Base-by-base conservation (phyloP, 2,329 filamentous ascomycete genomes). In the Chalara sp. region DNA sequence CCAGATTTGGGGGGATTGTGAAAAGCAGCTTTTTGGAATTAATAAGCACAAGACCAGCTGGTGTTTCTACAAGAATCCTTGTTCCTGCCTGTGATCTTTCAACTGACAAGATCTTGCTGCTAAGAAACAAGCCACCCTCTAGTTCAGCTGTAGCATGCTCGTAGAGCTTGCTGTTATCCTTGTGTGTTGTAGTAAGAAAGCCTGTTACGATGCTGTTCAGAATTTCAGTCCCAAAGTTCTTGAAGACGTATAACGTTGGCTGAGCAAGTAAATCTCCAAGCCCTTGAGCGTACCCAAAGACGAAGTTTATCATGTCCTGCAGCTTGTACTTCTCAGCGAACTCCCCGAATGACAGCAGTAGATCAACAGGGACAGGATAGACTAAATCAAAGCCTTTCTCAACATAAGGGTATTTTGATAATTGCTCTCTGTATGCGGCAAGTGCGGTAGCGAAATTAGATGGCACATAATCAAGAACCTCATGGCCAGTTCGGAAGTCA, bases 191-290 rank as follows among this genome's bases (percentile, higher is more conserved):
- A n/a, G 44, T 48, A 11, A 61, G 37, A 39, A 54, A 58, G 1
- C 56, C 55, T 4, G 39, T 44, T 42, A 47, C 41, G n/a, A 58
- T 31, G 10, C 30, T 42, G 6, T 47, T 39, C 6, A 63, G 45
- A 12, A 58, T 47, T 21, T 49, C 50, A 2, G 42, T 11, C 5
- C 67, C 67, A 46, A 71, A 69, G 3, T 62, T 63, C 53, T 75
- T 72, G 54, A 77, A 66, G 11, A 75, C 65, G 55, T 74, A 75
- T 6, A 79, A 50, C 1, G 72, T 72, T n/a, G 70, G 67, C 8
- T 66, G 55, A 4, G 66, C 63, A 5, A 72, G 61, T 37, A 75
- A 64, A 53, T 76, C 70, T 12, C 71, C 71, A 2, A 73, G 56
- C 3, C 73, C 76, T 46, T 75, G 67, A 28, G 69, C 67, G 50